phyloP scores from a whole-genome alignment of 2,329 filamentous ascomycete species.

The Exophiala bonariae region DNA sequence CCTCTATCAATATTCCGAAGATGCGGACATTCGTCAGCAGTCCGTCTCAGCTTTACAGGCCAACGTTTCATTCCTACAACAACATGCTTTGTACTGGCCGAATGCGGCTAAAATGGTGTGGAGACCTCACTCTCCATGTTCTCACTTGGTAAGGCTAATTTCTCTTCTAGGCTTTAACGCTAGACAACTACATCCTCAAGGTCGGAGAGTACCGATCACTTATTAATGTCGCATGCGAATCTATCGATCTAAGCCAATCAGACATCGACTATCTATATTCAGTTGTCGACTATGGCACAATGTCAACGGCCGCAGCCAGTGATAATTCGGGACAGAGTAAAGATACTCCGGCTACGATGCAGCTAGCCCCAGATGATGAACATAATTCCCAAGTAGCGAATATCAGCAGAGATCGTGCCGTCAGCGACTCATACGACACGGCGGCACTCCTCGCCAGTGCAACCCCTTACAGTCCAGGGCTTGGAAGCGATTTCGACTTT shows the following conservation, averaged over 20 bases:
- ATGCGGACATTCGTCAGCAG: neutral
- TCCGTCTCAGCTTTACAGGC: neutral
- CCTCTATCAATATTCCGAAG: slow-evolving; percentile 6
- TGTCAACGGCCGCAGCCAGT: neutral
- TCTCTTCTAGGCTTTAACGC: neutral
- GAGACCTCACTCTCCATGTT: neutral
- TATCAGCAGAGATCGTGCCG: too few relatives aligned
- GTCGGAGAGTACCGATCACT: neutral
- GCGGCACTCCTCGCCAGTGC: too few relatives aligned
- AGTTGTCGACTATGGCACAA: neutral
- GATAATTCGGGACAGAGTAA: too few relatives aligned
- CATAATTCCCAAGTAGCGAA: too few relatives aligned
- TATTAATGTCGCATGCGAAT: neutral
- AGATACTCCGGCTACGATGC: too few relatives aligned
- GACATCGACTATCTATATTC: slow-evolving; percentile 1
- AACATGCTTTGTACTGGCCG: neutral
- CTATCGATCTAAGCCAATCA: neutral
- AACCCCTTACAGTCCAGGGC: too few relatives aligned
- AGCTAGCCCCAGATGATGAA: too few relatives aligned
- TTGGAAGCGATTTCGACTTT: too few relatives aligned
- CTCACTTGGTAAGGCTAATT: neutral
- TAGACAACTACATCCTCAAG: neutral
- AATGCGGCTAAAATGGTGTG: slow-evolving; percentile 6
- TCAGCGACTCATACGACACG: too few relatives aligned
- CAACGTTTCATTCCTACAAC: neutral